Percentiles rank a stretch among this genome's conserved stretches.
phyloP scores from a whole-genome alignment of 176 grass and related monocot species.

The Oryza punctata region DNA sequence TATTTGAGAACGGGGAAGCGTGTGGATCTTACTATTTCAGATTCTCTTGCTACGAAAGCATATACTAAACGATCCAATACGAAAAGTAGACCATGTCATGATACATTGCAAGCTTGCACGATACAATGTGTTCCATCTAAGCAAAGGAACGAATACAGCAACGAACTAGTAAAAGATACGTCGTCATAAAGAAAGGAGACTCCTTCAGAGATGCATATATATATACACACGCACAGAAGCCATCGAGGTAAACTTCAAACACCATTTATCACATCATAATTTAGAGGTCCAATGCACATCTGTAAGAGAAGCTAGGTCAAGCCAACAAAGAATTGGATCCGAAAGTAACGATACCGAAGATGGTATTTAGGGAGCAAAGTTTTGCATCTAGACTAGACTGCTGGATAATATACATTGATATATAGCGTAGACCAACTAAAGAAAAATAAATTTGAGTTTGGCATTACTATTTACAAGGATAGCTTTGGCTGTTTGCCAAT shows the following conservation, averaged over 20 bases:
- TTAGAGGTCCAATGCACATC: not conserved
- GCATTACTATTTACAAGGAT: constrained; percentile 44
- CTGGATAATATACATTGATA: constrained; percentile 10
- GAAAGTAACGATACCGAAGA: not conserved
- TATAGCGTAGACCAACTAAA: constrained; percentile 27
- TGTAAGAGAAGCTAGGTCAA: not conserved
- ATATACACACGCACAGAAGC: not conserved
- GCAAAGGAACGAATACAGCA: not conserved
- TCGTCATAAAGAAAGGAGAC: not conserved
- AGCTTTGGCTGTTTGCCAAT: constrained; percentile 15
- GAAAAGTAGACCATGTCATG: not conserved
- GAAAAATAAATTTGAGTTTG: not conserved
- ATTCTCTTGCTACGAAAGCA: no score
- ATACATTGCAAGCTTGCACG: not conserved
- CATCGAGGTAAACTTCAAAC: not conserved
- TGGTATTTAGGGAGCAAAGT: not conserved
- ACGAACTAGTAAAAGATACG: not conserved
- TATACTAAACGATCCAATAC: not conserved
- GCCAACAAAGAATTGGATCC: not conserved
- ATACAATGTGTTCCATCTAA: not conserved
- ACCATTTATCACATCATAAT: not conserved
- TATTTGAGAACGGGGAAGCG: no score
- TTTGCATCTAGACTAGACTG: constrained; percentile 23
- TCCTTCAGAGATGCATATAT: no score
- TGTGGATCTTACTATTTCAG: not conserved